Evolutionary conservation across 2,329 filamentous ascomycete genomes (phyloP).

Genomic region (Alternaria sp.): DNA sequence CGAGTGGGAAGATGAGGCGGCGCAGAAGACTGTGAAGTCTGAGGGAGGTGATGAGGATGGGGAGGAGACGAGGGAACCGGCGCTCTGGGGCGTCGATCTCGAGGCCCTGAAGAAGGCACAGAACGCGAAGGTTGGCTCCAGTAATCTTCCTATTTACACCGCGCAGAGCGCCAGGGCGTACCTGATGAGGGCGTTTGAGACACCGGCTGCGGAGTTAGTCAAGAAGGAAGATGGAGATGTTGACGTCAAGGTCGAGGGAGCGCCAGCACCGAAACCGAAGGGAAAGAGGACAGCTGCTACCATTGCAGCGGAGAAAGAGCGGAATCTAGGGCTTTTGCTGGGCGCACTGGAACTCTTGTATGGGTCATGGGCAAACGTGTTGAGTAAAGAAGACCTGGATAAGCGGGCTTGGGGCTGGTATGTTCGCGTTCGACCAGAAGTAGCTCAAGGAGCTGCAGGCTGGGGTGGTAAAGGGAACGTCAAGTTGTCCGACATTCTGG

Average conservation of each 20-base stretch:
- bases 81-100: constrained; percentile 65
- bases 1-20: constrained; percentile 32
- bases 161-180: constrained; percentile 72
- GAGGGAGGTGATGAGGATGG: constrained; percentile 20
- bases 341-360: constrained; percentile 75
- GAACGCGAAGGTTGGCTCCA: constrained; percentile 25
- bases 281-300: constrained; percentile 57
- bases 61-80: constrained; percentile 48
- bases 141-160: constrained; percentile 73
- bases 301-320: constrained; percentile 67
- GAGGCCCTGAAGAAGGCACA: constrained; percentile 61
- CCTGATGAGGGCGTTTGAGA: constrained; percentile 65
- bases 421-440: constrained; percentile 74
- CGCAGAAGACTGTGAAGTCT: constrained; percentile 18
- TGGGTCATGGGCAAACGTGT: constrained; percentile 72
- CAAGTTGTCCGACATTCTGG: constrained; percentile 66
- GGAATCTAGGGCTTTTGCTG: constrained; percentile 72
- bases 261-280: constrained; percentile 25
- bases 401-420: constrained; percentile 84
- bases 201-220: constrained; percentile 29
- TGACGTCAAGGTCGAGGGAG: constrained; percentile 10
- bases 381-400: constrained; percentile 72
- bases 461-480: constrained; percentile 84
- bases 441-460: constrained; percentile 74
- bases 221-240: constrained; percentile 24